Evolutionary conservation across 768 basidiomycete species (phyloP).

Genomic region (Dacryopinax primogenitus): DNA sequence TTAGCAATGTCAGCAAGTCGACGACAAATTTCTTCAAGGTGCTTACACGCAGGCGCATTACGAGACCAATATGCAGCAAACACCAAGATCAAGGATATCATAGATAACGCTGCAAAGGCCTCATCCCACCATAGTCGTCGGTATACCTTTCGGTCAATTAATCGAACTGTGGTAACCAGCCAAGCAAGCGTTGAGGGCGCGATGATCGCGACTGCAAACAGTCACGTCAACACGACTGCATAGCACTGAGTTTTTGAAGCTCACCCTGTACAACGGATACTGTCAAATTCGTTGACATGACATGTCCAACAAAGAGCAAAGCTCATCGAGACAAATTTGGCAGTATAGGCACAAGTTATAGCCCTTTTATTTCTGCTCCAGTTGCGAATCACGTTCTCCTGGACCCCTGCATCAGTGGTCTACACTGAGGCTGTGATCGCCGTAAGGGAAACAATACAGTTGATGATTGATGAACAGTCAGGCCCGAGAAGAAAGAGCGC

Average conservation of each 20-base stretch:
- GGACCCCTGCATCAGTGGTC: neutral
- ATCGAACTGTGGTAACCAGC: neutral
- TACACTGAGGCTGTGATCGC: neutral
- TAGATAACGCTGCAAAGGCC: neutral
- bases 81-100: neutral
- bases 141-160: neutral
- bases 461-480: neutral
- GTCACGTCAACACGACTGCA: neutral
- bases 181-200: neutral
- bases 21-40: neutral
- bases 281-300: neutral
- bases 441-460: neutral
- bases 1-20: neutral
- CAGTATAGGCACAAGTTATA: neutral
- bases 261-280: neutral
- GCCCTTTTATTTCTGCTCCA: neutral
- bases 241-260: neutral
- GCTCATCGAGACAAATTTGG: neutral
- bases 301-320: neutral
- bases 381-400: neutral
- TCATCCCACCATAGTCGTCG: conserved; percentile 1
- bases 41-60: neutral
- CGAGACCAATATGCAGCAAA: neutral
- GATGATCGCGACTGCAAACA: neutral
- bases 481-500: neutral